Percentiles rank a stretch among this genome's conserved stretches.
These are phyloP conservation scores for Celoporthe dispersa DNA, from an alignment of 2,329 filamentous ascomycete genomes.

Conservation along the genomic window DNA sequence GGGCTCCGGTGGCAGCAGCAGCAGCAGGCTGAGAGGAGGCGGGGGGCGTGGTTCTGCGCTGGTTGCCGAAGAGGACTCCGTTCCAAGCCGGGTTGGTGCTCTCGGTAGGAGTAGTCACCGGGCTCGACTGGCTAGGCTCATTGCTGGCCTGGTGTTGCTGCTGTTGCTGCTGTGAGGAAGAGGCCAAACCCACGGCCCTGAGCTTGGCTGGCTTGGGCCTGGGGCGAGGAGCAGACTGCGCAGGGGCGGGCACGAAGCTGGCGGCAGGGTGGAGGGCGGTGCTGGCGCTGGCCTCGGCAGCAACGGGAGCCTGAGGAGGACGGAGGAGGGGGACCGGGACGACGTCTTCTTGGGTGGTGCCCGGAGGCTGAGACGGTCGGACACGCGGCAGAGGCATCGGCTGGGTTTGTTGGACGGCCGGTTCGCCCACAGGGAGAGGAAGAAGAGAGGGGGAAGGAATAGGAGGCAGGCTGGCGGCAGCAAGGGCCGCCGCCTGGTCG, in stretches of 20 bases:
- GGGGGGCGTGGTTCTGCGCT: too few species aligned
- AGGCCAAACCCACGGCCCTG: too few species aligned
- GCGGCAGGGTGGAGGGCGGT: not conserved
- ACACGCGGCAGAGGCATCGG: not conserved
- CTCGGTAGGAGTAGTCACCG: not conserved
- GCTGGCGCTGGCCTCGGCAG: not conserved
- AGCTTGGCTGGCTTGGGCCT: too few species aligned
- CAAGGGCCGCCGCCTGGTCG: too few species aligned
- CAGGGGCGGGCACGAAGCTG: not conserved
- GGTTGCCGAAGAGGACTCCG: too few species aligned
- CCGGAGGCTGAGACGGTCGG: not conserved
- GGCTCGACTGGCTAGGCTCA: not conserved
- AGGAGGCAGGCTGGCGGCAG: not conserved
- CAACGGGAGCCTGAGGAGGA: too few species aligned
- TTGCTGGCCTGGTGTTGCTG: not conserved
- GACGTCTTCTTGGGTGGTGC: not conserved
- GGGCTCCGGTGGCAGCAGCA: too few species aligned
- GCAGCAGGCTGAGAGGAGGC: too few species aligned
- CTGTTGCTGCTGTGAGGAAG: not conserved
- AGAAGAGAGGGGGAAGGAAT: not conserved
- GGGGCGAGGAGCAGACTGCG: too few species aligned
- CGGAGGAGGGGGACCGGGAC: not conserved
- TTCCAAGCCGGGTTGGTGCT: not conserved
- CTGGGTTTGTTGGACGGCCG: not conserved
- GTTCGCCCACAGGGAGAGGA: not conserved